Base-by-base conservation (phyloP, 2,329 filamentous ascomycete genomes). In the Diaporthe australafricana region DNA sequence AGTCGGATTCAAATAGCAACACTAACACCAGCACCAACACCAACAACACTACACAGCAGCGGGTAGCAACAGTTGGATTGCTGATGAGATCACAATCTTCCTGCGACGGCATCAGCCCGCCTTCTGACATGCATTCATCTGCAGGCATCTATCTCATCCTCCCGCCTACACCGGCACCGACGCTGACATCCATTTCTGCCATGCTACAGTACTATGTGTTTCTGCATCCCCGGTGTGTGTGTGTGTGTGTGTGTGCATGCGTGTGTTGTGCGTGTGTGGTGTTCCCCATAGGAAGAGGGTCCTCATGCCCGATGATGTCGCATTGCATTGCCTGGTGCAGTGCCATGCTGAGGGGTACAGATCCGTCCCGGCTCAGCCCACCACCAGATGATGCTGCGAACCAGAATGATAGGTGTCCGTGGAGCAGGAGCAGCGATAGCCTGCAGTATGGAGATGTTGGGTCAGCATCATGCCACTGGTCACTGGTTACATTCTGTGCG, bases 251-350 rank as follows among this genome's bases (percentile, higher is more conserved):
- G 45, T 30, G 30, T 63, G 60, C 27, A 48, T 48, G 17, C 17
- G 20, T 47, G 12, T 25, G 40, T 30, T 47, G 12, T 25, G 40
- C 25, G 32, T 47, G 16, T 40, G 38, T 16, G n/a, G n/a, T n/a
- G n/a, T n/a, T n/a, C n/a, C n/a, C 22, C 38, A 62, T 27, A 38
- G 17, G 38, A 60, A 47, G 57, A 47, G 57, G 42, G 40, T 35
- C 62, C 25, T 32, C 42, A 56, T 68, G 70, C 27, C 35, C 35
- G 47, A 71, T 71, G 70, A 71, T 71, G 70, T 71, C 70, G 63
- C 62, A 50, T 60, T 60, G 70, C 52, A 68, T 65, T 42, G 42
- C 30, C 60, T 65, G 30, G 45, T 4, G 30, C 60, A 35, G 45
- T 38, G 45, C 30, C 42, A 65, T 48, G 60, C 35, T 63, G 40